Evolutionary conservation across 768 basidiomycete species (phyloP).

Genomic region (Kwoniella pini): DNA sequence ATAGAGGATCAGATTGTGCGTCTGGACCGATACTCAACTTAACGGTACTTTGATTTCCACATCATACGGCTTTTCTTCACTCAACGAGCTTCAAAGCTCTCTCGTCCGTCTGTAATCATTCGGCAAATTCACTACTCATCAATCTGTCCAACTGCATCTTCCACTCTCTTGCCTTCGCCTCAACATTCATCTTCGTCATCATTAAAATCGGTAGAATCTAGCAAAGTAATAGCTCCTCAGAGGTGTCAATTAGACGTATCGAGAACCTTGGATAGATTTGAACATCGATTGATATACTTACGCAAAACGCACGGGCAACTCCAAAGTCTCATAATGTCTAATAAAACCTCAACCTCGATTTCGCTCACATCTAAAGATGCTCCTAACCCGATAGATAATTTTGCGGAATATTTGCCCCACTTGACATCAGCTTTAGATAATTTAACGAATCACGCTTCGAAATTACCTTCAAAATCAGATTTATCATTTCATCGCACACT

Average conservation of each 20-base stretch:
- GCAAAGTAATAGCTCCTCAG: no score
- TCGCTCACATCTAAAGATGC: not conserved
- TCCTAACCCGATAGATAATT: conserved; percentile 24
- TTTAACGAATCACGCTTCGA: conserved; percentile 49
- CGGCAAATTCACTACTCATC: conserved; percentile 17
- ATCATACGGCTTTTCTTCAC: conserved; percentile 6
- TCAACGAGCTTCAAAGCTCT: conserved; percentile 13
- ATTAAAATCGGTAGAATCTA: no score
- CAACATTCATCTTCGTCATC: not conserved
- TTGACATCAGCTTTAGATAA: conserved; percentile 47
- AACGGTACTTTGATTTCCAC: no score
- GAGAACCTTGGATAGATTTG: not conserved
- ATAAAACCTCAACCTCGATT: not conserved
- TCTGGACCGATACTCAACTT: no score
- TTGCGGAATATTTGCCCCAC: conserved; percentile 40
- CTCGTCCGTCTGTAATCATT: not conserved
- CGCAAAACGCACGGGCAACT: conserved; percentile 3
- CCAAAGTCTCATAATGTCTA: not conserved
- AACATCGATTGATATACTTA: not conserved
- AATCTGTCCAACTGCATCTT: not conserved
- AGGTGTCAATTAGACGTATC: not conserved
- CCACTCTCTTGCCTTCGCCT: not conserved
- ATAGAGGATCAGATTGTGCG: no score
- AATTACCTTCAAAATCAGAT: conserved; percentile 63
- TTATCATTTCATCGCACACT: conserved; percentile 87